These are phyloP conservation scores for Leptographium galeiforme DNA, from an alignment of 2,329 filamentous ascomycete genomes.

Conservation along the genomic window DNA sequence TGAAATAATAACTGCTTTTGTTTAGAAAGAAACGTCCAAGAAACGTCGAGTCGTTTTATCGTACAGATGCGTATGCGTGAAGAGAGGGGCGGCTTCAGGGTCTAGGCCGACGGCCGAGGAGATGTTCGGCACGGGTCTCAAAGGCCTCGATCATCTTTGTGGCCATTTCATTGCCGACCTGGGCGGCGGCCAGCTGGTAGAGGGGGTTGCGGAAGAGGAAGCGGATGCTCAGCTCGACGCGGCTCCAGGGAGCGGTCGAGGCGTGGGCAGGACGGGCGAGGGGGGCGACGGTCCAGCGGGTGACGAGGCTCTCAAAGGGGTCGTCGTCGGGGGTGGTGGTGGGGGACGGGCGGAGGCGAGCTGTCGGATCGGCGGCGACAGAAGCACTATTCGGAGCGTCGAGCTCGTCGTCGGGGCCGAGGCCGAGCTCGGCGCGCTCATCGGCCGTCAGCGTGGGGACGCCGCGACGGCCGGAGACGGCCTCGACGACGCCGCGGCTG, in stretches of 20 bases:
- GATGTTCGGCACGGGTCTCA: conserved; percentile 60
- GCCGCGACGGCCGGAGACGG: conserved; percentile 42
- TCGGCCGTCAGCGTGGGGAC: conserved; percentile 26
- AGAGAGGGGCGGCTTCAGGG: background rate
- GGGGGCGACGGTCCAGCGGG: conserved; percentile 52
- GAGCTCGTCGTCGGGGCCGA: conserved; percentile 3
- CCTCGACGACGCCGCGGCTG: conserved; percentile 51
- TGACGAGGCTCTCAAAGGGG: conserved; percentile 56
- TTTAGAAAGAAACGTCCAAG: too few species aligned
- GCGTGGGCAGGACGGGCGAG: conserved; percentile 15
- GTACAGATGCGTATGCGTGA: background rate
- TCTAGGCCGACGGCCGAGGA: conserved; percentile 12
- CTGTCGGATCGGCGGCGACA: too few species aligned
- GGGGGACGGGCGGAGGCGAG: background rate
- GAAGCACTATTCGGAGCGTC: background rate
- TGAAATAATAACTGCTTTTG: background rate
- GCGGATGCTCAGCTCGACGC: conserved; percentile 62
- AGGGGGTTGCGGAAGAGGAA: conserved; percentile 84
- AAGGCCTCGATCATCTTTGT: conserved; percentile 88
- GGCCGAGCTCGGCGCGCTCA: conserved; percentile 16
- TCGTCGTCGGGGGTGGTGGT: conserved; percentile 6
- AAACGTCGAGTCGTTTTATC: background rate
- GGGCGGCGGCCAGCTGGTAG: conserved; percentile 68
- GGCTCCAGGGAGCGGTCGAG: conserved; percentile 38
- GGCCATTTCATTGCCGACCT: conserved; percentile 73